Conservation (phyloP, 1,284 basidiomycete species). For the Puccinia horiana region DNA sequence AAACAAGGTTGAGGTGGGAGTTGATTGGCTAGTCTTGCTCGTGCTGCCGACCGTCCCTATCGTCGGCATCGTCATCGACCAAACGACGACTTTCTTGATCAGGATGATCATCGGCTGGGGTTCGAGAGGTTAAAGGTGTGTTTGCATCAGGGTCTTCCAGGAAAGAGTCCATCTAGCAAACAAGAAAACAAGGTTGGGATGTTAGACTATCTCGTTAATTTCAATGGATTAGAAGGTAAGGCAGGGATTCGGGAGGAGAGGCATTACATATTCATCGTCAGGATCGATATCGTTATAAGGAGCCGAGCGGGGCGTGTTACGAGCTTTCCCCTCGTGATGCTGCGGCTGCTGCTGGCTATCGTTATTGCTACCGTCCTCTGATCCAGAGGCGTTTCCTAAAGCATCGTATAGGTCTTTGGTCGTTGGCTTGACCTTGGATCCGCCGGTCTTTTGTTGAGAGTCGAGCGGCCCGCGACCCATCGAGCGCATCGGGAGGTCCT, state of each 20-base stretch:
- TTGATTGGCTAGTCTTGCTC: neutral
- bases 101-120: neutral
- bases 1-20: too few relatives aligned
- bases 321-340: constrained; percentile 55
- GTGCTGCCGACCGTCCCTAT: neutral
- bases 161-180: constrained; percentile 33
- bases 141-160: constrained; percentile 17
- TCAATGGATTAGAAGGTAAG: neutral
- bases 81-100: neutral
- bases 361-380: constrained; percentile 62
- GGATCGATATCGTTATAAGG: constrained; percentile 30
- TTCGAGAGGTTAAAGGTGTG: constrained; percentile 3
- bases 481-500: constrained; percentile 73
- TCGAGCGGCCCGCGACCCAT: constrained; percentile 60
- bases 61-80: neutral
- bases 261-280: constrained; percentile 36
- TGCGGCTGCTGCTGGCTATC: constrained; percentile 70
- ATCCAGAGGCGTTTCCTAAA: constrained; percentile 64
- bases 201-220: neutral
- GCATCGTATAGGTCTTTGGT: constrained; percentile 87
- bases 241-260: neutral
- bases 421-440: constrained; percentile 51
- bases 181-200: neutral
- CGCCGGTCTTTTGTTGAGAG: constrained; percentile 55
- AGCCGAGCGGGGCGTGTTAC: neutral